Evolutionary conservation across 2,329 filamentous ascomycete genomes (phyloP), one percentile per base, ranked within the genome.

Genomic region (Neonectria faginata): DNA sequence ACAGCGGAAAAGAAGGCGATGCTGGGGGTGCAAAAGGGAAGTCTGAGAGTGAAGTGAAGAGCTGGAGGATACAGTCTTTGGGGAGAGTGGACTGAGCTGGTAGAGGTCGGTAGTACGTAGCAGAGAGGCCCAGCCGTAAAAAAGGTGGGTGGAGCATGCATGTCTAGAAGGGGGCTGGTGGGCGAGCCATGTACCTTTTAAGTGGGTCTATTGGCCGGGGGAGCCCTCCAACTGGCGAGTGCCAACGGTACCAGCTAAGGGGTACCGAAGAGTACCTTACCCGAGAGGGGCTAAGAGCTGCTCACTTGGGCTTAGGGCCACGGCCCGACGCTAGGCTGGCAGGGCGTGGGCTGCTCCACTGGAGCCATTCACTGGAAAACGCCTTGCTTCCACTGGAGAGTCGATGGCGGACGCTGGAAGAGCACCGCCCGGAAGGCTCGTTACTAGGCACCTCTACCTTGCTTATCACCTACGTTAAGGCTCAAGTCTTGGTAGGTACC

Each of bases 161-260:
- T 54, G 45, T 54, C 41, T 47, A 31, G 29, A 53, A 62, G 53
- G 53, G 33, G 51, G 51, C 48, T 52, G 48, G 48, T 53, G 33
- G 51, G 51, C 51, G 33, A 33, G 51, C 51, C 41, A 53, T 20
- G 51, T 53, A 53, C 51, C 22, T 33, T 58, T 29, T 20, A 20
- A 29, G 45, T 39, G 31, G 56, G 22, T 12, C 18, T 3, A n/a
- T 11, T 10, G 29, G 29, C 48, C 36, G 29, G 48, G 29, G 18
- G n/a, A 51, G 27, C n/a, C 14, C 29, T 29, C 22, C 29, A 33
- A 51, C 48, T 31, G 48, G 48, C 11, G 48, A n/a, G 48, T 22
- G 48, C n/a, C 29, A 51, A 33, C 29, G n/a, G 48, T 33, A 20
- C 39, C 10, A 33, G 29, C 48, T n/a, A 20, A 51, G 48, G 27